Evolutionary conservation across 1,139 yeast species (phyloP), one percentile per base, ranked within the genome.

Genomic region (Martiniozyma asiatica): DNA sequence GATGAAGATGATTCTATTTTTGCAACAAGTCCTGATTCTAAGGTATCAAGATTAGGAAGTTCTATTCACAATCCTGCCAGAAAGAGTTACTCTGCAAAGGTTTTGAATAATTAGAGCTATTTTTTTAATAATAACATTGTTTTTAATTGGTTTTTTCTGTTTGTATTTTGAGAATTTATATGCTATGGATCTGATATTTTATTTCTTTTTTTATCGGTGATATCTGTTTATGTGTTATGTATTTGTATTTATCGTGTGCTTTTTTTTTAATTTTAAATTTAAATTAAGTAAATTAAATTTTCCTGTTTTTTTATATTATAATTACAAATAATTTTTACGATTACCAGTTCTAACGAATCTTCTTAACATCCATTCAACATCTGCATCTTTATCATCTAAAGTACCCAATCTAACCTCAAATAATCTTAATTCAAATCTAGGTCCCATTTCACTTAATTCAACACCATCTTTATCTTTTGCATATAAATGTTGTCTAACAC

Each of bases 371-470:
- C 98, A 89, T 56, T 89, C 99, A 19, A 84, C 74, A 48, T 89
- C 98, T n/a, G 96, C 95, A 55, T 92, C 97, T 58, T 81, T 81
- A 53, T 87, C 84, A 47, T 89, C 98, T 39, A 89, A 61, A 30
- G 94, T 81, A 3, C 99, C 97, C 43, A 92, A 63, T 49, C 77
- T 71, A 40, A 92, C 61, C 52, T 89, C 96, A 51, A 74, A 89
- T 39, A 89, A 59, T 52, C 85, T 73, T 97, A 89, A 85, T 57
- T 92, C 98, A 48, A 89, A 89, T 38, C 99, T 63, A n/a, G 99
- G 99, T 0, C 99, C 99, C 24, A 92, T 80, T 51, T 89, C 99
- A 39, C 96, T 89, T 38, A 89, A 59, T 51, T 89, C 98, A 4
- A 85, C 94, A 21, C 78, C 71, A 37, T 85, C 95, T 43, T 79